Conservation (phyloP, 129 eudicot genomes). For the Arctium minus region DNA sequence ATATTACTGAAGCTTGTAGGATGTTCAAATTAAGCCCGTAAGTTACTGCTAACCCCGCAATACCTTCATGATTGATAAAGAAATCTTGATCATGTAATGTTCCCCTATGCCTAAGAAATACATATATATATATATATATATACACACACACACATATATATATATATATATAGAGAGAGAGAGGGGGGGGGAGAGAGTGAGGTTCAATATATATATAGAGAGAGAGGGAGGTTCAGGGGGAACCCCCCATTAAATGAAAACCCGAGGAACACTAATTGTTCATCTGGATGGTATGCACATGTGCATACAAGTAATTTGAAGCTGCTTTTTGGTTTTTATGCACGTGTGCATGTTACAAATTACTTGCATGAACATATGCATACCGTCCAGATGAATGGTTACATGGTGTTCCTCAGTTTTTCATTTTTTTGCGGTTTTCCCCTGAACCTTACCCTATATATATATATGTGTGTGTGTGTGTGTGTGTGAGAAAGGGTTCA, state of each 20-base stretch:
- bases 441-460: neutral
- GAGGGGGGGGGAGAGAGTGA: neutral
- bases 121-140: no score
- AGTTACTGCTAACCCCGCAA: slow-evolving; percentile 85
- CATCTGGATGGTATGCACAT: neutral
- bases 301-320: neutral
- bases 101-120: neutral
- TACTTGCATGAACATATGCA: neutral
- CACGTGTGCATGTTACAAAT: neutral
- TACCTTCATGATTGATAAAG: slow-evolving; percentile 38
- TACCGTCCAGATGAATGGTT: neutral
- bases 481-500: neutral
- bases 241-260: neutral
- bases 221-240: neutral
- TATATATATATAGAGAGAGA: neutral
- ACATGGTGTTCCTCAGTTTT: neutral
- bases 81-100: neutral
- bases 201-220: no score
- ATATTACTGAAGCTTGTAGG: slow-evolving; percentile 63
- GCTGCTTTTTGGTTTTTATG: neutral
- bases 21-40: slow-evolving; percentile 78
- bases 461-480: no score
- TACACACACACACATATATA: no score
- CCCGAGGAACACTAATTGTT: neutral
- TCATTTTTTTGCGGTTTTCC: neutral